A percentile compares a stretch with the other conserved stretches of the same genome.
Conservation (phyloP, 192 early-diverging fungal species). For the Coemansia biformis region DNA sequence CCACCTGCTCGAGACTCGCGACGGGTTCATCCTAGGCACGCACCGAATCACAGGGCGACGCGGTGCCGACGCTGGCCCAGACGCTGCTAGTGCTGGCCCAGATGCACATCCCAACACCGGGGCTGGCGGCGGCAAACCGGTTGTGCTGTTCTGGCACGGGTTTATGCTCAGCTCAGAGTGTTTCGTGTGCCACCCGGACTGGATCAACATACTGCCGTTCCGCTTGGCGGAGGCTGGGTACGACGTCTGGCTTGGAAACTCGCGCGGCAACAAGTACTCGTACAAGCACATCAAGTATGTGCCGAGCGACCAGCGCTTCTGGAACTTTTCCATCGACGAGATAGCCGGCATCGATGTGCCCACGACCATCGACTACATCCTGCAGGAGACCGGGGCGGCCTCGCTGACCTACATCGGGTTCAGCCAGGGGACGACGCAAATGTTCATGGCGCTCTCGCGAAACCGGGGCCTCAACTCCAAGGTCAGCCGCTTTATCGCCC, state of each 20-base stretch:
- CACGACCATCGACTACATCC: slow-evolving; percentile 80
- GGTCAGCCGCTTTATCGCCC: slow-evolving; percentile 81
- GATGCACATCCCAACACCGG: no score
- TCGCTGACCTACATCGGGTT: slow-evolving; percentile 92
- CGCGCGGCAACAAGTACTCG: slow-evolving; percentile 90
- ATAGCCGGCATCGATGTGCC: slow-evolving; percentile 83
- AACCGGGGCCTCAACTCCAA: slow-evolving; percentile 74
- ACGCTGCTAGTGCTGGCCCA: no score
- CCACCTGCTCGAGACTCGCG: slow-evolving; percentile 77
- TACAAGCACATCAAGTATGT: slow-evolving; percentile 71
- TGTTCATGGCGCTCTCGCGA: slow-evolving; percentile 80
- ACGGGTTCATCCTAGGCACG: slow-evolving; percentile 78
- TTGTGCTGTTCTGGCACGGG: slow-evolving; percentile 91
- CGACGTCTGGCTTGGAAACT: slow-evolving; percentile 96
- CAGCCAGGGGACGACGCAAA: slow-evolving; percentile 89
- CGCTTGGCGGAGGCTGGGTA: slow-evolving; percentile 82
- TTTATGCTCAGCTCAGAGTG: slow-evolving; percentile 91
- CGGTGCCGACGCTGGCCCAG: no score
- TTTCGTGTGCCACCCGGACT: slow-evolving; percentile 82
- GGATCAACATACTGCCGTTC: slow-evolving; percentile 70
- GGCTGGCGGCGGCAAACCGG: slow-evolving; percentile 58
- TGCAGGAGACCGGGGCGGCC: slow-evolving; percentile 71
- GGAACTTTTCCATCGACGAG: slow-evolving; percentile 94
- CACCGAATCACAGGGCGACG: slow-evolving; percentile 78
- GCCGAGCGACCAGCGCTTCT: slow-evolving; percentile 67